These are phyloP conservation scores for Nicotiana otophora DNA, from an alignment of 257 asterid genomes.

Conservation along the genomic window DNA sequence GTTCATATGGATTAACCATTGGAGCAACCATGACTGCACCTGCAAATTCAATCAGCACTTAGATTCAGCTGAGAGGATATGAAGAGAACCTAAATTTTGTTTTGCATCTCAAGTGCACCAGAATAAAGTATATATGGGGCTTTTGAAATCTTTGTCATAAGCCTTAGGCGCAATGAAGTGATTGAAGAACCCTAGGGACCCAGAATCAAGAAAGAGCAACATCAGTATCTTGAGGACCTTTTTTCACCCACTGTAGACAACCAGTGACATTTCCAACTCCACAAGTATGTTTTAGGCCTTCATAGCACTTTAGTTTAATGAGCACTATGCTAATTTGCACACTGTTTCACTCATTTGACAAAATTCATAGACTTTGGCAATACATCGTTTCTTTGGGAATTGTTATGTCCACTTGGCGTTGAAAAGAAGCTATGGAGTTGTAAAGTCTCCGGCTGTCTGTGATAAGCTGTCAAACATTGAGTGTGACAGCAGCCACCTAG, in stretches of 20 bases:
- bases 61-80: slow-evolving; percentile 2
- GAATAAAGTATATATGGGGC: neutral
- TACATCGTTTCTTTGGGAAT: neutral
- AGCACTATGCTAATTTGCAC: neutral
- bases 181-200: neutral
- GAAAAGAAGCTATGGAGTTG: neutral
- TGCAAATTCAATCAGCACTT: slow-evolving; percentile 26
- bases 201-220: neutral
- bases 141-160: neutral
- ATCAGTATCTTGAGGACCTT: neutral
- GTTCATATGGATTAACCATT: slow-evolving; percentile 86
- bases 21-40: slow-evolving; percentile 96
- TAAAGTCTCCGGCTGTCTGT: neutral
- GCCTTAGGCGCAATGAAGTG: neutral
- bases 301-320: neutral
- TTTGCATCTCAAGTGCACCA: neutral
- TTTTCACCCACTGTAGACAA: neutral
- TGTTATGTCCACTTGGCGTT: neutral
- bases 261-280: neutral
- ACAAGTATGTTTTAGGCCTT: neutral
- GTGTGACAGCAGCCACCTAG: neutral
- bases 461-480: neutral
- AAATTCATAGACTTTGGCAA: neutral
- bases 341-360: neutral
- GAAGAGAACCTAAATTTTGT: neutral